Conservation (phyloP, 2,329 filamentous ascomycete species). For the Trichophyton equinum region DNA sequence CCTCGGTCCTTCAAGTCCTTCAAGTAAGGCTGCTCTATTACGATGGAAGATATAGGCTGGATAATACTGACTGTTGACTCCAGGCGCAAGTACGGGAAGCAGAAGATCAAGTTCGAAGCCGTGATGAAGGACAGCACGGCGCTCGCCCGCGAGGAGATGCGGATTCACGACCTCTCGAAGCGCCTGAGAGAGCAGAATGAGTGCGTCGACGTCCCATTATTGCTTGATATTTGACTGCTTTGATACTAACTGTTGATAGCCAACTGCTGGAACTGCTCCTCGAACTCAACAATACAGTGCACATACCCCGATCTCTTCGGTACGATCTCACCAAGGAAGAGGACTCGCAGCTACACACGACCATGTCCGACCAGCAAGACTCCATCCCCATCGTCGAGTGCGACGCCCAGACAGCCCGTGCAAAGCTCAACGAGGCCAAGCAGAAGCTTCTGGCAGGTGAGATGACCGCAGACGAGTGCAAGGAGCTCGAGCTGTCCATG, state of each 20-base stretch:
- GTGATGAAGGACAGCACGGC: slow-evolving; percentile 58
- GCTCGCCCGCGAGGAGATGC: slow-evolving; percentile 66
- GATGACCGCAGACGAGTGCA: slow-evolving; percentile 26
- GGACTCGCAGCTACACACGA: slow-evolving; percentile 30
- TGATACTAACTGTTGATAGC: slow-evolving; percentile 35
- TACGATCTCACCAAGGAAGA: slow-evolving; percentile 50
- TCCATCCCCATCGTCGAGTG: slow-evolving; percentile 23
- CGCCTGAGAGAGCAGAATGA: slow-evolving; percentile 84
- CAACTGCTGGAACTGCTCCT: slow-evolving; percentile 78
- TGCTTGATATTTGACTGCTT: not conserved
- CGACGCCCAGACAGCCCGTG: slow-evolving; percentile 23
- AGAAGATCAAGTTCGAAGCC: slow-evolving; percentile 67
- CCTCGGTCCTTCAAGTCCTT: slow-evolving; percentile 52
- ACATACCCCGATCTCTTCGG: slow-evolving; percentile 62
- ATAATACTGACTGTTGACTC: not conserved
- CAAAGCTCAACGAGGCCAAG: slow-evolving; percentile 29
- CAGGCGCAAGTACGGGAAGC: slow-evolving; percentile 77
- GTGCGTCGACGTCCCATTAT: slow-evolving; percentile 40
- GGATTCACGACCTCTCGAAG: slow-evolving; percentile 66
- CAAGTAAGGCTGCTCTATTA: slow-evolving; percentile 41
- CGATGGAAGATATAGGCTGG: not conserved
- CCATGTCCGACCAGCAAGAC: slow-evolving; percentile 27
- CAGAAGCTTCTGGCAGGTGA: slow-evolving; percentile 25
- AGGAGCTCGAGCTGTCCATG: slow-evolving; percentile 27
- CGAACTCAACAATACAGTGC: slow-evolving; percentile 73